These are phyloP conservation scores for Rostrohypoxylon terebratum DNA, from an alignment of 495 filamentous ascomycete species.

Conservation along the genomic window DNA sequence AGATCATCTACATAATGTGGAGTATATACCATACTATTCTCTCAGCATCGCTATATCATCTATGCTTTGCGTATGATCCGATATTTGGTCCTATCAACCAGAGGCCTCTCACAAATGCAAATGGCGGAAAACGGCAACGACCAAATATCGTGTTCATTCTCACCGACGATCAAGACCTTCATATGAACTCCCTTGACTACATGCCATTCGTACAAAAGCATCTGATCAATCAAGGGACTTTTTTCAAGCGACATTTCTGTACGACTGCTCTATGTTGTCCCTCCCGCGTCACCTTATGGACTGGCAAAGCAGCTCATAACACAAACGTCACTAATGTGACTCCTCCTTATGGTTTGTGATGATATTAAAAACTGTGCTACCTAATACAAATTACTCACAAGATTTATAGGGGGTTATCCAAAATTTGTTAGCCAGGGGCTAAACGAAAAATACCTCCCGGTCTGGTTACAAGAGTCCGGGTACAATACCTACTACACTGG, in stretches of 20 bases:
- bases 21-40: neutral
- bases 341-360: slow-evolving; percentile 66
- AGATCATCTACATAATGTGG: slow-evolving; percentile 5
- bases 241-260: slow-evolving; percentile 69
- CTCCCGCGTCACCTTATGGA: slow-evolving; percentile 71
- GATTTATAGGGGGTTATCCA: slow-evolving; percentile 70
- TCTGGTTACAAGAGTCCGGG: slow-evolving; percentile 77
- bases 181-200: slow-evolving; percentile 69
- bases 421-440: slow-evolving; percentile 75
- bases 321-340: slow-evolving; percentile 79
- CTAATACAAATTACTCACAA: neutral
- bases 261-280: slow-evolving; percentile 75
- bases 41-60: neutral
- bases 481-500: slow-evolving; percentile 80
- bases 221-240: slow-evolving; percentile 65
- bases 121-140: slow-evolving; percentile 2
- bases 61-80: slow-evolving; percentile 14
- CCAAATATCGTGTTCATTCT: slow-evolving; percentile 75
- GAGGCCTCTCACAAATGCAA: slow-evolving; percentile 14
- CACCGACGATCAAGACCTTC: slow-evolving; percentile 74
- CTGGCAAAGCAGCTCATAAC: slow-evolving; percentile 76
- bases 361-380: neutral
- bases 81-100: slow-evolving; percentile 33
- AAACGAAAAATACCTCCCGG: slow-evolving; percentile 73
- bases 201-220: slow-evolving; percentile 66